Percentiles rank a stretch among this genome's conserved stretches.
Evolutionary conservation across 2,329 filamentous ascomycete species (phyloP).

Genomic region (Monilinia fructicola): DNA sequence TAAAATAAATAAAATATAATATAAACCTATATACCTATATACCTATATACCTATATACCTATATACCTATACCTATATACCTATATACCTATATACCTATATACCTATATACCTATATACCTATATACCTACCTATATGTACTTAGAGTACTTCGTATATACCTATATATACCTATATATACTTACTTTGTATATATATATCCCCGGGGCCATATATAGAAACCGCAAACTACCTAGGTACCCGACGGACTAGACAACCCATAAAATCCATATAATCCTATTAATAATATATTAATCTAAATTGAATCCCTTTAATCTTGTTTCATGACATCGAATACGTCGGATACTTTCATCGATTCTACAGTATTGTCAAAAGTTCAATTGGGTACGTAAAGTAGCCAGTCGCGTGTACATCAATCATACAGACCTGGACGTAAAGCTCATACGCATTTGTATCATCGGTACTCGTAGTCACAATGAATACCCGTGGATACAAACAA

Average conservation of each 20-base stretch:
- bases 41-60: no score
- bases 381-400: not conserved
- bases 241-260: not conserved
- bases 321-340: conserved; percentile 4
- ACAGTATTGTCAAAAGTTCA: conserved; percentile 5
- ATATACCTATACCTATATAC: no score
- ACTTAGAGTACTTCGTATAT: no score
- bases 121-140: no score
- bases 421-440: not conserved
- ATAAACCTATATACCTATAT: not conserved
- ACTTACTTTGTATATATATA: no score
- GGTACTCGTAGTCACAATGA: no score
- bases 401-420: conserved; percentile 18
- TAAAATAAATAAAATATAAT: not conserved
- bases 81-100: no score
- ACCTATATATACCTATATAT: no score
- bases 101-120: no score
- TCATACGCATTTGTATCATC: conserved; percentile 8
- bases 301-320: not conserved
- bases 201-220: no score
- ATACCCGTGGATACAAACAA: no score
- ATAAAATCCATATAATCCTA: not conserved
- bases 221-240: no score
- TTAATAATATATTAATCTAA: not conserved
- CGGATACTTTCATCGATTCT: not conserved